Conservation (phyloP, 768 basidiomycete species). For the Mycena filopes region DNA sequence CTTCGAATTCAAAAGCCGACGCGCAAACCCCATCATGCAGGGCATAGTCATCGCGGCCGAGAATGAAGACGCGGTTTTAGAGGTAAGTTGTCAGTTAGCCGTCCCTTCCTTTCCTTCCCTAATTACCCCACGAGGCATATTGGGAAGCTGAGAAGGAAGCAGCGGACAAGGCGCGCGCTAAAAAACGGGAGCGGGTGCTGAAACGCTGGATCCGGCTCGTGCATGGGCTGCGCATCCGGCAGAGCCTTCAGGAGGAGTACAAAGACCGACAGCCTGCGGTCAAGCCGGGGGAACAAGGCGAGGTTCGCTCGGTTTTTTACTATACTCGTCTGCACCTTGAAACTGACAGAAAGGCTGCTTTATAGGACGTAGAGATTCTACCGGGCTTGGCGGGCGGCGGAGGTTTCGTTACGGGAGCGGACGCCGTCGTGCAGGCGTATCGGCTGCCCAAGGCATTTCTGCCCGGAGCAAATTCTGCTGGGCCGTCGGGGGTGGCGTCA, state of each 20-base stretch:
- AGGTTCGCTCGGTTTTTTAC: constrained; percentile 30
- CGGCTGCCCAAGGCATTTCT: constrained; percentile 63
- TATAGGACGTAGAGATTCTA: constrained; percentile 25
- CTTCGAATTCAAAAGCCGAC: constrained; percentile 95
- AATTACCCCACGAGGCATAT: constrained; percentile 69
- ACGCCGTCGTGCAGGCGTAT: constrained; percentile 79
- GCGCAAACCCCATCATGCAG: constrained; percentile 84
- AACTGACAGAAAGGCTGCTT: background rate
- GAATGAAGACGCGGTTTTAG: constrained; percentile 76
- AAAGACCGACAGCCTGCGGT: constrained; percentile 43
- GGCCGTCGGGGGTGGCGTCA: constrained; percentile 30
- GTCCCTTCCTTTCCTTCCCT: constrained; percentile 20
- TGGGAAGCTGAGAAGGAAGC: constrained; percentile 83
- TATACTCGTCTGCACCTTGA: background rate
- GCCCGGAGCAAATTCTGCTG: constrained; percentile 25
- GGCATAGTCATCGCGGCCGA: constrained; percentile 91
- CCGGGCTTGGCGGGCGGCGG: constrained; percentile 51
- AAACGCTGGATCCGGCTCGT: constrained; percentile 92
- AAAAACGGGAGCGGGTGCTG: constrained; percentile 81
- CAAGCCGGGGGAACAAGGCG: constrained; percentile 28
- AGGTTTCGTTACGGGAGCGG: constrained; percentile 75
- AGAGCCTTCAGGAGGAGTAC: constrained; percentile 86
- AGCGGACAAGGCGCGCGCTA: constrained; percentile 78
- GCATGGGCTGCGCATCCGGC: constrained; percentile 87
- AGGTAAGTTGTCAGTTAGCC: constrained; percentile 71